Evolutionary conservation across 208 protist genomes (phyloP).

Genomic region (Trypanosoma platydactyli): DNA sequence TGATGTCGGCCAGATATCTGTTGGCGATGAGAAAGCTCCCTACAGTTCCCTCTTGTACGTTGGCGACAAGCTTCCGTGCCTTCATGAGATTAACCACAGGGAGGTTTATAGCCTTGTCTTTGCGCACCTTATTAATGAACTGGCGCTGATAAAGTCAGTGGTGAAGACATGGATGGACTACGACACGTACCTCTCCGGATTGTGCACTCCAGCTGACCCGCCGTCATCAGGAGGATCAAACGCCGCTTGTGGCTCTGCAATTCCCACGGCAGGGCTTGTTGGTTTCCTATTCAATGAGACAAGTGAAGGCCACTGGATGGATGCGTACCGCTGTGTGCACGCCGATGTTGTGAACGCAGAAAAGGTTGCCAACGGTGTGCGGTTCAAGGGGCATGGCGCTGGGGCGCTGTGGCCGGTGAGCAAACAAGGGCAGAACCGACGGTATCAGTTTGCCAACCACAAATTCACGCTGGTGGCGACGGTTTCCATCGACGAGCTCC

Average conservation of each 20-base stretch:
- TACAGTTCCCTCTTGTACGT: constrained; percentile 20
- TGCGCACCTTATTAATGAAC: constrained; percentile 4
- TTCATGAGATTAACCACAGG: constrained; percentile 5
- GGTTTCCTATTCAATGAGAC: constrained; percentile 10
- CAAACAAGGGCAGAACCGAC: constrained; percentile 24
- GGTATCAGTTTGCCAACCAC: constrained; percentile 22
- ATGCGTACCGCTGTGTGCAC: constrained; percentile 19
- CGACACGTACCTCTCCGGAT: neutral
- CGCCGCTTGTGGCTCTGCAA: neutral
- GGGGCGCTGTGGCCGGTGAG: constrained; percentile 24
- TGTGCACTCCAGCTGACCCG: neutral
- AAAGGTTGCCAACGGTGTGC: neutral
- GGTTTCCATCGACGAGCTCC: constrained; percentile 5
- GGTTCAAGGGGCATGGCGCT: constrained; percentile 3
- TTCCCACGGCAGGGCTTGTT: constrained; percentile 18
- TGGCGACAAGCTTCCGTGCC: neutral
- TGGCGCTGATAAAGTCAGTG: constrained; percentile 2
- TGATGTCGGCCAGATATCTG: constrained; percentile 21
- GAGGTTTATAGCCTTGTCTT: constrained; percentile 1
- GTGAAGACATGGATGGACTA: constrained; percentile 10
- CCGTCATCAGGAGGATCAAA: neutral
- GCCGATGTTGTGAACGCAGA: neutral
- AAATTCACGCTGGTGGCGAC: constrained; percentile 25
- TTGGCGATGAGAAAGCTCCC: constrained; percentile 9
- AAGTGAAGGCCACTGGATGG: neutral